Evolutionary conservation across 768 basidiomycete genomes (phyloP), one percentile per base, ranked within the genome.

Genomic region (Coprinopsis strossmayeri): DNA sequence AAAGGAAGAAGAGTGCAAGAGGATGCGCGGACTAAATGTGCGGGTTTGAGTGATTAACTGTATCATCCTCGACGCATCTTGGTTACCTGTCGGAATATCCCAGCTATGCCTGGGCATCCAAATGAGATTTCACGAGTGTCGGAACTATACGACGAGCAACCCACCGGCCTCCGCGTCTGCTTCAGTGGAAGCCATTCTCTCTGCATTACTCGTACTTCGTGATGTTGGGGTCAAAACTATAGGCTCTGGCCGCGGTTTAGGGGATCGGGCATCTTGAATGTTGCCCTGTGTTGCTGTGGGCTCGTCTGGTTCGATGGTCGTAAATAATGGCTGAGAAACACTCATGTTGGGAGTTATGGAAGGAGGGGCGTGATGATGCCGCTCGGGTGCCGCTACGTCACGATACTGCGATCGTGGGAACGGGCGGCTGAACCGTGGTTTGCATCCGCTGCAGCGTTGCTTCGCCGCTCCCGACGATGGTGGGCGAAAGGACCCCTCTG

Each of bases 271-370:
- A 59, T 34, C 55, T 34, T 51, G 47, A 45, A 68, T 72, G 50
- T 66, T 69, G n/a, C 68, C 67, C 32, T 66, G 57, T 32, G 52
- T 57, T 13, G 60, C 69, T 27, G 64, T 61, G 45, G 69, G 71
- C 35, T 91, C 91, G 64, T 95, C 92, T 25, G 92, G 81, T 63
- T 94, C 92, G 48, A 95, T 95, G 27, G 87, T 88, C 50, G 84
- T 75, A 39, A 91, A 71, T 43, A 91, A 69, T 18, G 87, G 85
- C 25, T 81, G 74, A 24, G 74, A 68, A 45, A 69, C 70, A 66
- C 75, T 80, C 83, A 84, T 85, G 28, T 66, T 62, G 39, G 57
- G 55, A 26, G 49, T 34, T 35, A 39, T 21, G 46, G 13, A n/a
- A 39, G 24, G 37, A 38, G 17, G n/a, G n/a, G n/a, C n/a, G n/a